Conservation (phyloP, 495 filamentous ascomycete species). For the Baudoinia panamericana region DNA sequence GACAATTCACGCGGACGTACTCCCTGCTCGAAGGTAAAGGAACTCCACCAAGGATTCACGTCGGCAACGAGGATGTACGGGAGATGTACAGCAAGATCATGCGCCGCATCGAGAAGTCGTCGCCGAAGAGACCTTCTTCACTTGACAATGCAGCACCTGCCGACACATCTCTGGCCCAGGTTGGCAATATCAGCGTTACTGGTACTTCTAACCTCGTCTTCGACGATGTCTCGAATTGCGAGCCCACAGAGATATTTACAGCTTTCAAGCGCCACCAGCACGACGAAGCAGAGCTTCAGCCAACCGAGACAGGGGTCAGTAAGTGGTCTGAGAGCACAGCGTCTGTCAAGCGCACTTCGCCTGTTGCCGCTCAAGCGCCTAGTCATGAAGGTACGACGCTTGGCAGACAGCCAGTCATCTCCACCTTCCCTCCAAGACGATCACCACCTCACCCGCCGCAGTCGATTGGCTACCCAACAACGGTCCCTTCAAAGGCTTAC, state of each 20-base stretch:
- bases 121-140: background rate
- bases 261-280: no score
- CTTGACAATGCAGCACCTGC: constrained; percentile 8
- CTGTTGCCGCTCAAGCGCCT: background rate
- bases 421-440: background rate
- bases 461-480: constrained; percentile 18
- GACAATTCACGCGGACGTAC: constrained; percentile 5
- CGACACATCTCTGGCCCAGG: constrained; percentile 10
- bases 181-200: no score
- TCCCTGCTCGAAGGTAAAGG: constrained; percentile 18
- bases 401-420: background rate
- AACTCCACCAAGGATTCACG: constrained; percentile 7
- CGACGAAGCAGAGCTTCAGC: background rate
- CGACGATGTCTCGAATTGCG: no score
- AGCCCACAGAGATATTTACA: no score
- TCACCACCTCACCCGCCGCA: constrained; percentile 1
- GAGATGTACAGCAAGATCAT: constrained; percentile 13
- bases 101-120: constrained; percentile 5
- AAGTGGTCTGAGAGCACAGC: constrained; percentile 19
- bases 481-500: constrained; percentile 4
- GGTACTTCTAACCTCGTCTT: no score
- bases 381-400: background rate
- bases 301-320: constrained; percentile 7
- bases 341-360: constrained; percentile 4
- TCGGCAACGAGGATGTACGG: constrained; percentile 12